Evolutionary conservation across 78 protist species (phyloP).

Genomic region (Dictyostelium capitatum): DNA sequence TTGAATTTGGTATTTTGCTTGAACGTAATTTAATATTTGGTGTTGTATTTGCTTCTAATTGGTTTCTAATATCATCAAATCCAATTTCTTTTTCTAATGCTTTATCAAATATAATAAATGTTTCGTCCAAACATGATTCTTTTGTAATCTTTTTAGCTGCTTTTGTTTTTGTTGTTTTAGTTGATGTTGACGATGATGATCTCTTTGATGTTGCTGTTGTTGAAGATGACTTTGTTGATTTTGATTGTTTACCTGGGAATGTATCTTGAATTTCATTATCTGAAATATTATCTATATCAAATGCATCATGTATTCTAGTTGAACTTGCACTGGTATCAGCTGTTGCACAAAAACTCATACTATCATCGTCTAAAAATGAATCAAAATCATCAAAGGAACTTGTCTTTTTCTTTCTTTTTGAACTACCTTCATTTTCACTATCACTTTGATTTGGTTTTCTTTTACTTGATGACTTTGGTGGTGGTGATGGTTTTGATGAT

Average conservation of each 20-base stretch:
- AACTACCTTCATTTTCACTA: too few species aligned
- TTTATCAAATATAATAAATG: slow-evolving; percentile 2
- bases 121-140: neutral
- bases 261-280: neutral
- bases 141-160: neutral
- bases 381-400: too few species aligned
- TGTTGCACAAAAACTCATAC: too few species aligned
- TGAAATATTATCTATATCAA: neutral
- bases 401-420: too few species aligned
- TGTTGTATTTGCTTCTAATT: slow-evolving; percentile 1
- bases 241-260: neutral
- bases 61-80: neutral
- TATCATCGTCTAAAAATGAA: neutral
- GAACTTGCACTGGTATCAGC: too few species aligned
- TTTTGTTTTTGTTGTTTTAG: neutral
- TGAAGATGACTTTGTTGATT: neutral
- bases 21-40: neutral
- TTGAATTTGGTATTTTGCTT: neutral
- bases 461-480: too few species aligned
- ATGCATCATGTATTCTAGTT: too few species aligned
- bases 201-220: neutral
- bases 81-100: neutral
- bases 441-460: too few species aligned
- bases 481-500: too few species aligned
- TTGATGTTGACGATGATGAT: neutral